Conservation (phyloP, 2,329 filamentous ascomycete genomes). For the Fusarium verticillioides region DNA sequence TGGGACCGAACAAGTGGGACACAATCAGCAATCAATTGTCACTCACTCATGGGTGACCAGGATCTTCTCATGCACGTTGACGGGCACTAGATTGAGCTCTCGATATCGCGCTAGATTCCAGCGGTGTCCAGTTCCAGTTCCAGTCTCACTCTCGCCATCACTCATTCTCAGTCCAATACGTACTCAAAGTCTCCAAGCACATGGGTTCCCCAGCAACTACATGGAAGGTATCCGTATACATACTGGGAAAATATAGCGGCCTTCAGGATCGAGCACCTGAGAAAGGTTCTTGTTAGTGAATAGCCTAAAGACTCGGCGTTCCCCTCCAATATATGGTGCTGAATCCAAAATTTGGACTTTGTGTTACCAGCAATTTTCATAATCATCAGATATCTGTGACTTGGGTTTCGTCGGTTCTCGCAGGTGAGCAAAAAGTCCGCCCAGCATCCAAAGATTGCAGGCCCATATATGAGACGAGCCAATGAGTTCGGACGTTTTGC, state of each 20-base stretch:
- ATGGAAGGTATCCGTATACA: not conserved
- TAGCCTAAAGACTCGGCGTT: not conserved
- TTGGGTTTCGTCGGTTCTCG: not conserved
- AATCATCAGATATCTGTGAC: not conserved
- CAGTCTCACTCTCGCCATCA: not conserved
- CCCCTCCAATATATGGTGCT: not conserved
- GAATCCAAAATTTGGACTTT: not conserved
- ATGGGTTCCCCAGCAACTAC: constrained; percentile 13
- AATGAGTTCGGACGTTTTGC: constrained; percentile 32
- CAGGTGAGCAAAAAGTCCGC: constrained; percentile 30
- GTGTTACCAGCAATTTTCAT: not conserved
- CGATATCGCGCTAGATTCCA: constrained; percentile 27
- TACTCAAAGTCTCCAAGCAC: constrained; percentile 8
- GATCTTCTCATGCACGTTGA: constrained; percentile 15
- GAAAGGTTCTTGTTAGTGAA: not conserved
- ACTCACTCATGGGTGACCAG: constrained; percentile 1
- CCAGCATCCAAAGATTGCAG: constrained; percentile 9
- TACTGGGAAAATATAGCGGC: not conserved
- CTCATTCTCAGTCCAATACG: constrained; percentile 15
- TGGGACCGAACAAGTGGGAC: constrained; percentile 22
- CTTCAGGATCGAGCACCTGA: not conserved
- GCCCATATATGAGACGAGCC: constrained; percentile 29
- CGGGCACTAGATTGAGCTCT: constrained; percentile 28
- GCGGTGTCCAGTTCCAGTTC: constrained; percentile 9
- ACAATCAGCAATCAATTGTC: constrained; percentile 16